These are phyloP conservation scores for Colletotrichum tropicale DNA, from an alignment of 2,329 filamentous ascomycete species.

Conservation along the genomic window DNA sequence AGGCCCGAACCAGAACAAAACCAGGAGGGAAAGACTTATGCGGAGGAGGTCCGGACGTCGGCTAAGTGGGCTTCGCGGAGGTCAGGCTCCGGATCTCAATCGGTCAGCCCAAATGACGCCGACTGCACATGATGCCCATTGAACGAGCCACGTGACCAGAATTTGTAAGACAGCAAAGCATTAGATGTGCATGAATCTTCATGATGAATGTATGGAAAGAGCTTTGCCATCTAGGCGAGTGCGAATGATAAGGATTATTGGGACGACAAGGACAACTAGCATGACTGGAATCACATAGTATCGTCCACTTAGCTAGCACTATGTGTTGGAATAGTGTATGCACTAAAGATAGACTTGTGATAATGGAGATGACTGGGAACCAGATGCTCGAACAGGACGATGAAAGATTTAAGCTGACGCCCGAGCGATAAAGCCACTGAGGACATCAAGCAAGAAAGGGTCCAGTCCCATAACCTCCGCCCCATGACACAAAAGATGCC, in stretches of 20 bases:
- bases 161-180: not conserved
- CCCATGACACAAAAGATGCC: slow-evolving; percentile 14
- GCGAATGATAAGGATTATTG: not conserved
- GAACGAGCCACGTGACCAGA: not conserved
- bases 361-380: not conserved
- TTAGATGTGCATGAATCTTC: not conserved
- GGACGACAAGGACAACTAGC: not conserved
- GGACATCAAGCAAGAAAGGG: slow-evolving; percentile 1
- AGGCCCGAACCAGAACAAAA: not conserved
- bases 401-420: not conserved
- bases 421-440: not conserved
- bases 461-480: slow-evolving; percentile 10
- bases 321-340: no score
- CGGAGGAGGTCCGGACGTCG: not conserved
- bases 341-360: not conserved
- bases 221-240: not conserved
- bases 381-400: not conserved
- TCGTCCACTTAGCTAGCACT: no score
- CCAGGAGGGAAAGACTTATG: not conserved
- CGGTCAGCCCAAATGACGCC: not conserved
- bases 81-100: slow-evolving; percentile 1
- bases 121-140: not conserved
- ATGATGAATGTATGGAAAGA: not conserved
- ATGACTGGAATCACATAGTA: no score
- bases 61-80: not conserved